These are phyloP conservation scores for Bonia amplexicaulis DNA, from an alignment of 176 grass and related monocot genomes.

Conservation along the genomic window DNA sequence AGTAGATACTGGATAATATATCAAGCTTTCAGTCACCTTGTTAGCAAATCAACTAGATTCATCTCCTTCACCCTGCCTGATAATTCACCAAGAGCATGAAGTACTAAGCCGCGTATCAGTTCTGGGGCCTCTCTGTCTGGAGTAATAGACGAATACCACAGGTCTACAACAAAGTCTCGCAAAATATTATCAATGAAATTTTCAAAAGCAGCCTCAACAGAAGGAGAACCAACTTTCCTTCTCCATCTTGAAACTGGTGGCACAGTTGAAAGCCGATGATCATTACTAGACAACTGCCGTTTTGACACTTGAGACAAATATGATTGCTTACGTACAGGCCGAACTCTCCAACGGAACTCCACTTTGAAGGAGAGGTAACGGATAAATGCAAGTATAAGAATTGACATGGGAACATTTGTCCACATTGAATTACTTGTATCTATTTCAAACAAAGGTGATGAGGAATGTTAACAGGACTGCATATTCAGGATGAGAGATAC, in stretches of 20 bases:
- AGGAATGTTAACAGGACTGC: neutral
- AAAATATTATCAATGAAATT: conserved; percentile 82
- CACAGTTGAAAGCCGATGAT: conserved; percentile 60
- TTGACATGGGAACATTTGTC: conserved; percentile 96
- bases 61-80: conserved; percentile 77
- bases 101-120: conserved; percentile 74
- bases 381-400: conserved; percentile 79
- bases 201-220: conserved; percentile 76
- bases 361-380: conserved; percentile 85
- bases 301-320: conserved; percentile 71
- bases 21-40: conserved; percentile 48
- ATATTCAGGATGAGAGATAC: conserved; percentile 6
- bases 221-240: conserved; percentile 79
- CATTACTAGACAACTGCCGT: conserved; percentile 63
- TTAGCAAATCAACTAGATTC: conserved; percentile 93
- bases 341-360: conserved; percentile 70
- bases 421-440: conserved; percentile 99
- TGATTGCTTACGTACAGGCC: conserved; percentile 55
- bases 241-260: conserved; percentile 77
- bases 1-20: conserved; percentile 11
- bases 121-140: conserved; percentile 85
- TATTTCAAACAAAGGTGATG: conserved; percentile 42
- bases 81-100: conserved; percentile 82
- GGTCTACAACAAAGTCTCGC: conserved; percentile 83
- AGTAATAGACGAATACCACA: conserved; percentile 88